Evolutionary conservation across 768 basidiomycete species (phyloP), one percentile per base, ranked within the genome.

Genomic region (Lactarius evosmus): DNA sequence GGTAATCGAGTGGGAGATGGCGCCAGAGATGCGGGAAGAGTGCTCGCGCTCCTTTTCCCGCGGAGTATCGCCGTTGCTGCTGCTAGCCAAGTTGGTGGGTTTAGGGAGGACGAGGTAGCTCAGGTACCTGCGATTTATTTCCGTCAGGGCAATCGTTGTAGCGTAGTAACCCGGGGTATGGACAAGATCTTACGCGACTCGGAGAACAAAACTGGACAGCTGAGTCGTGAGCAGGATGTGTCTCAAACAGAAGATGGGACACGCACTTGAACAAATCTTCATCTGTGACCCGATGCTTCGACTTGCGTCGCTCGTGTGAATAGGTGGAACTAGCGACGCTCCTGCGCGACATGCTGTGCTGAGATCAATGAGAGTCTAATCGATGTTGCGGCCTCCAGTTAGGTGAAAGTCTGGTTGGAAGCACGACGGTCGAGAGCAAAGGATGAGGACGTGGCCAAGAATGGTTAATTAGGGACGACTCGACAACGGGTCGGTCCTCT

Each of bases 191-290:
- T 74, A 94, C 93, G 90, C 88, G 76, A 89, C 88, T 64, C 93
- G 86, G 52, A 95, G 80, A 41, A 83, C 83, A 84, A 90, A 91
- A 68, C 93, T 95, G 66, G 17, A 41, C 62, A 50, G 32, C 30
- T 53, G 65, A 60, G 41, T 69, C 44, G 60, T 66, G 51, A 66
- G 51, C 66, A 40, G 68, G 70, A 52, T 63, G 58, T 12, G 22
- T 34, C n/a, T 58, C 16, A 19, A 4, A 11, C 30, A 62, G 51
- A 34, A 50, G 38, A 33, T n/a, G 27, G 44, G 74, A 77, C 56
- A 75, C 85, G 69, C 74, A 94, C 92, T 90, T 85, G 78, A 91
- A 92, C 69, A 94, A 78, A 72, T 94, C 92, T 62, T 93, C 91
- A 70, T 94, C 92, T 30, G 87, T 84, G 56, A 93, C 85, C 67